These are phyloP conservation scores for Paraphoma sp. DNA, from an alignment of 2,329 filamentous ascomycete species.

Conservation along the genomic window DNA sequence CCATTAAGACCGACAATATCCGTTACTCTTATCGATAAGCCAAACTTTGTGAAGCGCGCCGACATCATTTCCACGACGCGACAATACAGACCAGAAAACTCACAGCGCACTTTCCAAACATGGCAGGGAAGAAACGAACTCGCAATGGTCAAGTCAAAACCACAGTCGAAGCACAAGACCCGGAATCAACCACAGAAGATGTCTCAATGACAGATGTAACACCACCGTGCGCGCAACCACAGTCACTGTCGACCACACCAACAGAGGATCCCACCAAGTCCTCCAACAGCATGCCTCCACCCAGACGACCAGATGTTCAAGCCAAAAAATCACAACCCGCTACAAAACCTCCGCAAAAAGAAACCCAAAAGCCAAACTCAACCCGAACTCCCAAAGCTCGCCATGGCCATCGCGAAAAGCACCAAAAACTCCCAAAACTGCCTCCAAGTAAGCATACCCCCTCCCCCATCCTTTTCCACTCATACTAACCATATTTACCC, in stretches of 20 bases:
- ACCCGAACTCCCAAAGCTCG: constrained; percentile 5
- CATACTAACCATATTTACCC: constrained; percentile 4
- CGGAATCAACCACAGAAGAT: not conserved
- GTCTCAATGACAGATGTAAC: constrained; percentile 12
- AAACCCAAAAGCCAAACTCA: not conserved
- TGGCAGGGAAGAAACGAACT: constrained; percentile 35
- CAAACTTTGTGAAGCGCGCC: constrained; percentile 17
- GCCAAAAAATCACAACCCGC: not conserved
- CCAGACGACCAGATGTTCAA: constrained; percentile 1
- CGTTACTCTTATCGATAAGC: constrained; percentile 19
- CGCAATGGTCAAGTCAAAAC: constrained; percentile 29
- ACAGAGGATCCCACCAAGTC: not conserved
- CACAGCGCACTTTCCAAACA: not conserved
- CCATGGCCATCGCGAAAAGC: not conserved
- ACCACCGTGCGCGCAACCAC: constrained; percentile 19
- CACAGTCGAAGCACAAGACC: not conserved
- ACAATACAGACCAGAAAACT: not conserved
- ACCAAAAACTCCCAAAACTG: constrained; percentile 25
- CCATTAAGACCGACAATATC: constrained; percentile 7
- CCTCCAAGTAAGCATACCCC: constrained; percentile 26
- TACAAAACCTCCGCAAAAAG: not conserved
- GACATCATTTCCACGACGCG: not conserved
- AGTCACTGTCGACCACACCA: constrained; percentile 13
- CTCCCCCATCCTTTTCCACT: not conserved
- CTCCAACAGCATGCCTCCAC: constrained; percentile 2